Evolutionary conservation across 1,139 yeast genomes (phyloP).

Genomic region (Candida albicans): DNA sequence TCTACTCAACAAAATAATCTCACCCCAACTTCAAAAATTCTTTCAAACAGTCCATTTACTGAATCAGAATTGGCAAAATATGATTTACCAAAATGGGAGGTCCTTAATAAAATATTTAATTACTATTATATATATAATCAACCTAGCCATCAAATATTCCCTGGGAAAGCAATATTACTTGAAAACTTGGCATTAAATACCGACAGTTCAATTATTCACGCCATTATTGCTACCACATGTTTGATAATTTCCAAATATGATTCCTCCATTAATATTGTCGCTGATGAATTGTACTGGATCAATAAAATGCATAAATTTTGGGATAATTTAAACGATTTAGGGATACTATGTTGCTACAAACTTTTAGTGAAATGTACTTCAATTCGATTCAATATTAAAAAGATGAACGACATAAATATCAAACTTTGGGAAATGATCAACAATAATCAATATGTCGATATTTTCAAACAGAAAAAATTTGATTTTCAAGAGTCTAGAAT

Average conservation of each 20-base stretch:
- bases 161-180: constrained; percentile 39
- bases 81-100: constrained; percentile 46
- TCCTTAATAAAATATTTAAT: constrained; percentile 40
- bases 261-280: constrained; percentile 15
- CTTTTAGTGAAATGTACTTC: constrained; percentile 20
- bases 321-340: constrained; percentile 33
- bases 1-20: background rate
- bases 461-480: constrained; percentile 16
- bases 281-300: constrained; percentile 42
- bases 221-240: constrained; percentile 47
- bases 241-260: constrained; percentile 21
- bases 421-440: constrained; percentile 27
- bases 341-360: constrained; percentile 23
- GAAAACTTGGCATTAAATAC: constrained; percentile 30
- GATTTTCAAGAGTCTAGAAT: constrained; percentile 10
- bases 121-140: constrained; percentile 50
- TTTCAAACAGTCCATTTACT: constrained; percentile 8
- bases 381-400: constrained; percentile 15
- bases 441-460: constrained; percentile 23
- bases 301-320: constrained; percentile 34
- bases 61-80: constrained; percentile 15
- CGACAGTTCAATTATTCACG: constrained; percentile 45
- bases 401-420: constrained; percentile 15
- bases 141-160: constrained; percentile 45
- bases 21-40: background rate